Base-by-base conservation (phyloP, 1,284 basidiomycete genomes). In the Polyporus tsugae region DNA sequence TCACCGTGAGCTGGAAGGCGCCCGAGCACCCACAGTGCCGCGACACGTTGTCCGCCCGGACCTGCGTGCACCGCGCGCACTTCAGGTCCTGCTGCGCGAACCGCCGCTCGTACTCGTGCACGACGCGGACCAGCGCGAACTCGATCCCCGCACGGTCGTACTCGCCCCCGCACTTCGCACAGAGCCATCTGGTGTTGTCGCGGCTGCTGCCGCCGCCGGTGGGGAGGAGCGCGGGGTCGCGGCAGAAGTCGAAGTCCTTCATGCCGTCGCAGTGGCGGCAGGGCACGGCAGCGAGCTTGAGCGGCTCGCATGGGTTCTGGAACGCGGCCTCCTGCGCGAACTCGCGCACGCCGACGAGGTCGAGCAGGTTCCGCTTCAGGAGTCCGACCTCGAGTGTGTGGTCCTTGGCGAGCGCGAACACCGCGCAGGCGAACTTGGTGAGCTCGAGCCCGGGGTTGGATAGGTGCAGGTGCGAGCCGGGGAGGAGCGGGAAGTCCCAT, bases 191-290 rank as follows among this genome's bases (percentile, higher is more conserved):
- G 11, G 85, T 70, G 25, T 53, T 41, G 46, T 65, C 70, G 35
- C 76, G 22, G 33, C 76, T 81, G 10, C 84, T 78, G 29, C 85
- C 82, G 46, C 82, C 79, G 39, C 85, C 78, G 72, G 84, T 83
- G 0, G 94, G 92, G 62, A 96, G 83, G 53, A 98, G 86, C 71
- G 96, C 95, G 6, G 91, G 86, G 79, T 98, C 97, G n/a, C 97
- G 89, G 78, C 96, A 98, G 73, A 99, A 92, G 79, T 99, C 97
- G 73, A 99, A 94, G 79, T 97, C 95, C 22, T 95, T 90, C 69
- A 97, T 88, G 29, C 87, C 85, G 79, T 97, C 97, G 82, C 98
- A 99, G 76, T 93, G 90, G 64, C 88, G 89, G 80, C 98, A 99
- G 35, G 97, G 94, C 35, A 99, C 93, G 78, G 95, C 95, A 33